Conservation (phyloP, 2,329 filamentous ascomycete genomes). For the Aspergillus awamori region DNA sequence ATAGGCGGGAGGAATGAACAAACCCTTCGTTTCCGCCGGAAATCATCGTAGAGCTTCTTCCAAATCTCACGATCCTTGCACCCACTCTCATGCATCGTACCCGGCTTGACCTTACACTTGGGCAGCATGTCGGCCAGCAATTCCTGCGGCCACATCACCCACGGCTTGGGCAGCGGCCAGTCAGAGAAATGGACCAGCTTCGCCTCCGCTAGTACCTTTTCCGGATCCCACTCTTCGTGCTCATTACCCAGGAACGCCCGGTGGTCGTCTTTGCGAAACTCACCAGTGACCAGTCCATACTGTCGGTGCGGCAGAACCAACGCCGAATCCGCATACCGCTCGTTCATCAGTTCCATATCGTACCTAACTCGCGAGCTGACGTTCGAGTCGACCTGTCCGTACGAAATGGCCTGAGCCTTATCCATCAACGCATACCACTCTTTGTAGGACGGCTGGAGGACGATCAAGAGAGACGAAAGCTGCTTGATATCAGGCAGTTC, state of each 20-base stretch:
- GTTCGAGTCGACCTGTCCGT: constrained; percentile 32
- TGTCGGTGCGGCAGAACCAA: constrained; percentile 66
- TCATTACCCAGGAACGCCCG: constrained; percentile 53
- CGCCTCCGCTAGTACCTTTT: constrained; percentile 59
- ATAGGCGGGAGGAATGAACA: not conserved
- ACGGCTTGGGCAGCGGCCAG: constrained; percentile 70
- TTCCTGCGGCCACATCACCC: constrained; percentile 50
- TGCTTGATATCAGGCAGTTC: constrained; percentile 56
- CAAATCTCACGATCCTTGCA: constrained; percentile 43
- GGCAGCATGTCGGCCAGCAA: constrained; percentile 37
- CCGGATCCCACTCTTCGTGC: constrained; percentile 62
- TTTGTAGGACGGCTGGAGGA: constrained; percentile 59
- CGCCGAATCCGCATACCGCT: constrained; percentile 61
- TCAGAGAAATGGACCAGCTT: constrained; percentile 73
- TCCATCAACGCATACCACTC: constrained; percentile 48
- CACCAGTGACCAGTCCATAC: constrained; percentile 64
- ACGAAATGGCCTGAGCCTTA: constrained; percentile 26
- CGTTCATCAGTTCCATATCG: constrained; percentile 71
- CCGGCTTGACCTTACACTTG: constrained; percentile 38
- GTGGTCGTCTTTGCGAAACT: constrained; percentile 63
- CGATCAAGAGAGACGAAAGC: constrained; percentile 64
- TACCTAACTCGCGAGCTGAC: constrained; percentile 40
- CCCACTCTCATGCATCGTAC: constrained; percentile 39
- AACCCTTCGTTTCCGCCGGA: constrained; percentile 38
- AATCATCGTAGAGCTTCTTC: constrained; percentile 43